Base-by-base conservation (phyloP, 768 basidiomycete species). In the Trametes coccinea region DNA sequence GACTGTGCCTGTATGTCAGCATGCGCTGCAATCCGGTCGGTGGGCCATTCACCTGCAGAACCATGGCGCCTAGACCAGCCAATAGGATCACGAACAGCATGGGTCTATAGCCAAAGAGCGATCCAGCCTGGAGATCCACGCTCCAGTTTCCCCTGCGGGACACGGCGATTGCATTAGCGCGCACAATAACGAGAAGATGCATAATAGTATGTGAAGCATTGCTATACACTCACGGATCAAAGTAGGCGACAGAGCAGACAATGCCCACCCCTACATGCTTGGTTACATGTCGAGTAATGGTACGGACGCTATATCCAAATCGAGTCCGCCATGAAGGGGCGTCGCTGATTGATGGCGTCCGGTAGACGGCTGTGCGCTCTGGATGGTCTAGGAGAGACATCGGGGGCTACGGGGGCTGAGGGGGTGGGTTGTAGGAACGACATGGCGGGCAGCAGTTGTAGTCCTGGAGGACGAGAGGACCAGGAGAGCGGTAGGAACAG, bases 91-190 rank as follows among this genome's bases (percentile, higher is more conserved):
- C 79, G 73, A 96, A 95, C 31, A 98, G 81, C 37, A 95, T 79
- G 6, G 69, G 69, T 57, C 82, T 83, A 74, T 96, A 96, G 0
- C 95, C 94, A 70, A 83, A 95, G 51, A 85, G 72, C n/a, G 90
- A 90, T 2, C 93, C 93, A 0, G 93, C 93, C 74, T 92, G 88
- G 8, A 95, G 77, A 75, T 95, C 93, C 6, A 94, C 92, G 29
- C 89, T 84, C 93, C 93, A 94, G 70, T 95, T 95, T 30, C 93
- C 91, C 37, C 87, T 88, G 60, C 41, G 14, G 41, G 13, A 39
- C 39, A 22, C 41, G 14, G 14, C n/a, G 4, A 43, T 5, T n/a
- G n/a, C 41, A 16, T 43, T 43, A n/a, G 10, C 13, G 7, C 7
- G 8, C 8, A 39, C 39, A 39, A 39, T 40, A 63, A 27, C 27